Evolutionary conservation across 768 basidiomycete genomes (phyloP).

Genomic region (Brasilioporus rufonigricans): DNA sequence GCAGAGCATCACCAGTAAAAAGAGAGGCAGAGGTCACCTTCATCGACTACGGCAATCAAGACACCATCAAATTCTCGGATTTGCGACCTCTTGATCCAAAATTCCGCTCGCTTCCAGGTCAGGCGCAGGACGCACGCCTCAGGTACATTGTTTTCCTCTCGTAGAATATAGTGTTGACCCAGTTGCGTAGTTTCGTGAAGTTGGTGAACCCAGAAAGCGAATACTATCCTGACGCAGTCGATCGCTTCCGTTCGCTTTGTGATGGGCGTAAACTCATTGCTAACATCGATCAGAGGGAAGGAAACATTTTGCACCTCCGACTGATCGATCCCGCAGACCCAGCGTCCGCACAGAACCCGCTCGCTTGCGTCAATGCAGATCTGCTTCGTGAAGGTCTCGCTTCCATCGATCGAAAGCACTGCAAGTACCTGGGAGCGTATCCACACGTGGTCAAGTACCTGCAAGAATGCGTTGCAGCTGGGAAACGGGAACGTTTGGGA

Average conservation of each 20-base stretch:
- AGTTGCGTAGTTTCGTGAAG: conserved; percentile 70
- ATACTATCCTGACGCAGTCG: conserved; percentile 80
- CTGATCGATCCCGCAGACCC: conserved; percentile 88
- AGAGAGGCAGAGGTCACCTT: conserved; percentile 95
- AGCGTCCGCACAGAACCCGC: conserved; percentile 59
- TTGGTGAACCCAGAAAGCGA: conserved; percentile 80
- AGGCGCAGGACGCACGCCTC: conserved; percentile 92
- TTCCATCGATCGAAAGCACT: conserved; percentile 71
- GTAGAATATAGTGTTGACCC: neutral
- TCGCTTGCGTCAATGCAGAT: conserved; percentile 84
- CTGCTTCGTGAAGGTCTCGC: conserved; percentile 88
- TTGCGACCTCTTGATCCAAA: conserved; percentile 87
- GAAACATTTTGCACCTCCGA: conserved; percentile 76
- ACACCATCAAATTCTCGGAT: conserved; percentile 76
- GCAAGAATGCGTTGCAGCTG: conserved; percentile 55
- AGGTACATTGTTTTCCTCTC: conserved; percentile 45
- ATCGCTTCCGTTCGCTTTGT: conserved; percentile 80
- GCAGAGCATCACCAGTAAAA: conserved; percentile 80
- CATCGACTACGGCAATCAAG: conserved; percentile 95
- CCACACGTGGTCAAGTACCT: conserved; percentile 66
- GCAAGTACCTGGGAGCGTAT: conserved; percentile 70
- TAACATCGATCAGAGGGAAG: conserved; percentile 89
- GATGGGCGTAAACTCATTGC: conserved; percentile 96
- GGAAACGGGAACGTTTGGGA: conserved; percentile 73
- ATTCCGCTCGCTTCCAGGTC: conserved; percentile 87